These are phyloP conservation scores for Hanseniaspora clermontiae DNA, from an alignment of 805 yeast species.

Conservation along the genomic window DNA sequence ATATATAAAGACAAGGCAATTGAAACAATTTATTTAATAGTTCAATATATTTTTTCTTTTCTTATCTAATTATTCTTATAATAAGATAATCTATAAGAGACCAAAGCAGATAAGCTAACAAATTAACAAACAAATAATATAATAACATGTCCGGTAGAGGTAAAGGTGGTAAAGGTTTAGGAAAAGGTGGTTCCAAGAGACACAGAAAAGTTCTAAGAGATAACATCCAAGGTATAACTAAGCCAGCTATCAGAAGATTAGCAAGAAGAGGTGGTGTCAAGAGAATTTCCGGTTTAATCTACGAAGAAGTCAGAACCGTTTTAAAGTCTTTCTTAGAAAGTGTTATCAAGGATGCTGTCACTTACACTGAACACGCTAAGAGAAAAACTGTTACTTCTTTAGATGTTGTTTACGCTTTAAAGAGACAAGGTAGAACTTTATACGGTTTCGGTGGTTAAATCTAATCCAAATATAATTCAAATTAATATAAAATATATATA, in stretches of 20 bases:
- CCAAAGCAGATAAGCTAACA: slow-evolving; percentile 13
- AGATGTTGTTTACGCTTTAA: slow-evolving; percentile 96
- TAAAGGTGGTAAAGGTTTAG: slow-evolving; percentile 99
- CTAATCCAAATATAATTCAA: slow-evolving; percentile 3
- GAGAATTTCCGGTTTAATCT: slow-evolving; percentile 96
- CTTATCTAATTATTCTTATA: not conserved
- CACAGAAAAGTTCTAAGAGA: slow-evolving; percentile 99
- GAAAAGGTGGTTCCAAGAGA: slow-evolving; percentile 99
- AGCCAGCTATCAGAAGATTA: slow-evolving; percentile 98
- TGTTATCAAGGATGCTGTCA: slow-evolving; percentile 96
- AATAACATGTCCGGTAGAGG: slow-evolving; percentile 89
- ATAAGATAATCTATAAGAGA: not conserved
- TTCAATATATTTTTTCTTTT: not conserved
- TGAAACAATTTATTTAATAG: too few relatives aligned
- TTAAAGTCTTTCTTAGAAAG: slow-evolving; percentile 88
- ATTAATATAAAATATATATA: slow-evolving; percentile 1
- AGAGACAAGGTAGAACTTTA: slow-evolving; percentile 99
- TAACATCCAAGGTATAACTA: slow-evolving; percentile 97
- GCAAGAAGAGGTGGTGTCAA: slow-evolving; percentile 99
- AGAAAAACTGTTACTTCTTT: slow-evolving; percentile 98
- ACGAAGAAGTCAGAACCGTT: slow-evolving; percentile 96
- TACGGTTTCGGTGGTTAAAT: slow-evolving; percentile 98
- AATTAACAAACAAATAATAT: slow-evolving; percentile 11
- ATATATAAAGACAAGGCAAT: not conserved
- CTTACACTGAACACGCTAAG: slow-evolving; percentile 99